Evolutionary conservation across 495 filamentous ascomycete genomes (phyloP), one percentile per base, ranked within the genome.

Genomic region (Neurospora tetraspora): DNA sequence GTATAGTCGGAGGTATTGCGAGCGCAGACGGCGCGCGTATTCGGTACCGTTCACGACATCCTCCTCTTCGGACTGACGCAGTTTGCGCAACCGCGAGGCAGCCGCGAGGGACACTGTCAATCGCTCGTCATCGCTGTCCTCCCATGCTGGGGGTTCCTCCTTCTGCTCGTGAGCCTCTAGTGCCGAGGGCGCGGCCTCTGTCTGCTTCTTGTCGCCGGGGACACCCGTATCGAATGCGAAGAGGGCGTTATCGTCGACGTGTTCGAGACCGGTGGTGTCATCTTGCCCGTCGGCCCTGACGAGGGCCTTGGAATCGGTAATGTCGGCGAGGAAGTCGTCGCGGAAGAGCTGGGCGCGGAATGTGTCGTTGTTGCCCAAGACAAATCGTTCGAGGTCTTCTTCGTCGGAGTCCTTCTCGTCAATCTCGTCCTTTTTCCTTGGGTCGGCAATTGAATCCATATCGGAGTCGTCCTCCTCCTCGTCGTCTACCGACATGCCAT

Each of bases 81-180:
- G 84, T 79, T 98, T 98, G 68, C 95, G 86, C 77, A 97, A 81
- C 68, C 90, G 87, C 23, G 87, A 86, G 53, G 90, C 88, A 47
- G 89, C 85, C 11, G 91, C 91, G 14, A 99, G 87, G 4, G 94
- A 97, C 68, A 99, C 85, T 23, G 88, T 88, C 69, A 97, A 83
- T 45, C 91, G 88, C 78, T 99, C 96, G 76, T 99, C 96, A 76
- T 98, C 96, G 81, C 94, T 97, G 82, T 99, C 96, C 75, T 93
- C 89, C 96, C 96, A 99, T 16, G 92, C 91, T 12, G 92, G 82
- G 71, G 72, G 71, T 43, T 86, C 81, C 31, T 77, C 80, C 1
- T 80, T 76, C 1, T 80, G 80, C 12, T 82, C 79, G 34, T 61
- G 34, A 8, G 79, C 78, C 3, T 79, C 77, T 27, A 81, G 76